These are phyloP conservation scores for Phytopythium cucurbitacearum DNA, from an alignment of 352 stramenopile genomes.

Conservation along the genomic window DNA sequence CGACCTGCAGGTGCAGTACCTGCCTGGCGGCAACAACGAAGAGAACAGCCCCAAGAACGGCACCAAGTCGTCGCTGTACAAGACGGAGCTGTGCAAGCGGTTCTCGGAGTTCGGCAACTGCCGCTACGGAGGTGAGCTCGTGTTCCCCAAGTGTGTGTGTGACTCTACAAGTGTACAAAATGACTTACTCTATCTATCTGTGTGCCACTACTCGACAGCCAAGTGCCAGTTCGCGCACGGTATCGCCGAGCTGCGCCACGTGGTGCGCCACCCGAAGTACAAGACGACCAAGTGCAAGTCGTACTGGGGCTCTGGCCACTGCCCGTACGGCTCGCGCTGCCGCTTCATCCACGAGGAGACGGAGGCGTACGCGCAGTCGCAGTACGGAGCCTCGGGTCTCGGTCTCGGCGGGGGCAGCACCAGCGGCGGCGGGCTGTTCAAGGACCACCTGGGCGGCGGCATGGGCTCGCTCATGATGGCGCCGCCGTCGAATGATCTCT, in stretches of 20 bases:
- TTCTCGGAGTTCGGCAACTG: constrained; percentile 87
- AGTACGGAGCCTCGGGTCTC: constrained; percentile 42
- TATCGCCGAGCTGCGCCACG: constrained; percentile 70
- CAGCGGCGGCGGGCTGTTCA: constrained; percentile 47
- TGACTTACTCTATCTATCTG: constrained; percentile 8
- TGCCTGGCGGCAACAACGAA: constrained; percentile 36
- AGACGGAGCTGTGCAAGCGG: constrained; percentile 86
- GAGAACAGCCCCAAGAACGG: constrained; percentile 83
- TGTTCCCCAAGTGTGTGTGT: not conserved
- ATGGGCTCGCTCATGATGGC: constrained; percentile 20
- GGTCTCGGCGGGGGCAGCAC: constrained; percentile 3
- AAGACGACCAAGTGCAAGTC: constrained; percentile 92
- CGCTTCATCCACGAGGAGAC: constrained; percentile 87
- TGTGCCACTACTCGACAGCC: constrained; percentile 20
- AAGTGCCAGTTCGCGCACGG: constrained; percentile 88
- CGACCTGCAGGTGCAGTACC: constrained; percentile 21
- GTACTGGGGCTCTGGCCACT: constrained; percentile 87
- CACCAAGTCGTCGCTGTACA: constrained; percentile 85
- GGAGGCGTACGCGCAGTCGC: constrained; percentile 50
- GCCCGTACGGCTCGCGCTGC: constrained; percentile 81
- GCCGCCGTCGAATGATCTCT: constrained; percentile 20
- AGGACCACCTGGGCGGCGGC: constrained; percentile 25
- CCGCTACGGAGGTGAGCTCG: constrained; percentile 64
- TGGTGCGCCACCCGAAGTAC: constrained; percentile 88
- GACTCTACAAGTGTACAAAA: not conserved